phyloP scores from a whole-genome alignment of 129 eudicot species.

The Oenanthe sinensis region DNA sequence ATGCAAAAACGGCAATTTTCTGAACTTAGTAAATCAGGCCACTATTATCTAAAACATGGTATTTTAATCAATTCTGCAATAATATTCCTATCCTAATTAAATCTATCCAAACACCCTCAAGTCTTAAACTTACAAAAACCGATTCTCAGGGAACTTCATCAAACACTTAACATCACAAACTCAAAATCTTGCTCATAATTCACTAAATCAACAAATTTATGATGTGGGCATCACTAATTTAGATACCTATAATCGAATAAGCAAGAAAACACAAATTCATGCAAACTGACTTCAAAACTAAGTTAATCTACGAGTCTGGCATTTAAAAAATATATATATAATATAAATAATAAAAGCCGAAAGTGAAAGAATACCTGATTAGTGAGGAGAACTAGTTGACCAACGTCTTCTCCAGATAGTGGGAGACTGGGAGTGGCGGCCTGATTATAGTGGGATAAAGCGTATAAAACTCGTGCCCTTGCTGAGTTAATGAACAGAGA shows the following conservation, averaged over 20 bases:
- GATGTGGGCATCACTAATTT: background rate
- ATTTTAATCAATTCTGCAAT: background rate
- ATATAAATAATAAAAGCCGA: too few species aligned
- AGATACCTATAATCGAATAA: background rate
- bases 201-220: background rate
- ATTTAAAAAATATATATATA: background rate
- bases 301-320: background rate
- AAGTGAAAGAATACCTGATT: background rate
- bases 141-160: background rate
- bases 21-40: too few species aligned
- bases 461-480: too few species aligned
- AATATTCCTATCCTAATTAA: background rate
- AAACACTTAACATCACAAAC: background rate
- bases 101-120: background rate
- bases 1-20: too few species aligned
- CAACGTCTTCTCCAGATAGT: background rate
- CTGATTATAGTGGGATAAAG: too few species aligned
- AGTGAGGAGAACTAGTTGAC: background rate
- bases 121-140: background rate
- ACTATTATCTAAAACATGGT: too few species aligned
- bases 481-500: too few species aligned
- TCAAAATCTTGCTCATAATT: background rate
- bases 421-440: constrained; percentile 3
- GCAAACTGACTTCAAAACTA: background rate
- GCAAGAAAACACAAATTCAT: background rate